Conservation (phyloP, 2,329 filamentous ascomycete species). For the Botrytis elliptica region DNA sequence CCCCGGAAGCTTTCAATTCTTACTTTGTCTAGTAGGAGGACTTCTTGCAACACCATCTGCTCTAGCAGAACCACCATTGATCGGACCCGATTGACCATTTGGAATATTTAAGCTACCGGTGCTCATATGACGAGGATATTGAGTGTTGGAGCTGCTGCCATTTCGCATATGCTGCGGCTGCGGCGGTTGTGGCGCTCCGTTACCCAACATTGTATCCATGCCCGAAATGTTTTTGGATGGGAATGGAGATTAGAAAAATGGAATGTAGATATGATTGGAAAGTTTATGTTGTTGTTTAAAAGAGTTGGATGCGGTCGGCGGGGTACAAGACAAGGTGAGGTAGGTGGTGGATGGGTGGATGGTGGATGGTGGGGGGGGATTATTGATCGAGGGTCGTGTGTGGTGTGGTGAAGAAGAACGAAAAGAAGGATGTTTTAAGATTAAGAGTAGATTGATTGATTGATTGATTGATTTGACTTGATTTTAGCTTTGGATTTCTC, state of each 20-base stretch:
- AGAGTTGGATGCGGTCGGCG: constrained; percentile 5
- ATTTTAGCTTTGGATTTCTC: neutral
- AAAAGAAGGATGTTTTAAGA: neutral
- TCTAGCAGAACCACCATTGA: constrained; percentile 5
- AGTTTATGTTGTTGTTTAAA: constrained; percentile 3
- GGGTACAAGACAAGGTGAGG: constrained; percentile 11
- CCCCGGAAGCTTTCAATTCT: constrained; percentile 3
- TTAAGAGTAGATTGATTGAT: neutral
- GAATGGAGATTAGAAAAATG: neutral
- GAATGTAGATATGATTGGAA: neutral
- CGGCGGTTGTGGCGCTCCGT: constrained; percentile 18
- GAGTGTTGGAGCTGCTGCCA: constrained; percentile 18
- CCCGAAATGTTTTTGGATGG: neutral
- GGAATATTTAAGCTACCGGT: constrained; percentile 21
- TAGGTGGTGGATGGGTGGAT: neutral
- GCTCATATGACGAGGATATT: constrained; percentile 23
- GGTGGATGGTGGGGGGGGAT: neutral
- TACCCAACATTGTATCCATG: constrained; percentile 22
- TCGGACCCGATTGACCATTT: constrained; percentile 14
- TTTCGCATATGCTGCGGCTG: constrained; percentile 21
- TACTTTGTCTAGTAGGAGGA: constrained; percentile 23
- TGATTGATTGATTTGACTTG: neutral
- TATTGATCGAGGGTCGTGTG: neutral
- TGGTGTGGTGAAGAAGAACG: constrained; percentile 3
- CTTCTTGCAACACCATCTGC: constrained; percentile 21